A percentile compares a stretch with the other conserved stretches of the same genome.
Conservation (phyloP, 148 eudicot genomes). For the Camellia lanceoleosa region DNA sequence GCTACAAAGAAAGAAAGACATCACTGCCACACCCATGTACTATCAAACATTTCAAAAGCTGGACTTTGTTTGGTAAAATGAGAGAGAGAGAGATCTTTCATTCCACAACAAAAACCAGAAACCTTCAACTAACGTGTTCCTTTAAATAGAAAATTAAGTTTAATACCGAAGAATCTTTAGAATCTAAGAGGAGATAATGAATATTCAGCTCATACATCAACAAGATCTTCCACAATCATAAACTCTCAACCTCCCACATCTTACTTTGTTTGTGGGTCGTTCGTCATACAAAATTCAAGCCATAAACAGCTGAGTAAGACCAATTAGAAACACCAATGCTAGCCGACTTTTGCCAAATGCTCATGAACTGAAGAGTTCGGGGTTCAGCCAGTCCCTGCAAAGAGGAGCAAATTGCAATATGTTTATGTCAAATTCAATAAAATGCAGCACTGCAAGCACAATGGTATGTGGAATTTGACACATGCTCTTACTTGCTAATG, state of each 20-base stretch:
- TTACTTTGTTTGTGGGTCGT: neutral
- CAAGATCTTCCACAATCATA: neutral
- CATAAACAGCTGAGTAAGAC: neutral
- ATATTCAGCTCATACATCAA: neutral
- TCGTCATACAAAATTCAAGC: neutral
- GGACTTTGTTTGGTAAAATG: too few relatives aligned
- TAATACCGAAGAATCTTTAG: neutral
- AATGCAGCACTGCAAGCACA: neutral
- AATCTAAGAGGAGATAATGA: neutral
- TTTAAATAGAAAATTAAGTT: neutral
- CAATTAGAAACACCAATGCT: too few relatives aligned
- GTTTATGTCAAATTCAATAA: neutral
- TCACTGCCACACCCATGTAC: neutral
- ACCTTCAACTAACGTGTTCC: neutral
- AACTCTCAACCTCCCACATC: neutral
- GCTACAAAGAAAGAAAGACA: neutral
- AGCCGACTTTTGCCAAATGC: neutral
- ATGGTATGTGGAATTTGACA: neutral
- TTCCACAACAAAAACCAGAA: neutral
- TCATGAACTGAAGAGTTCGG: conserved; percentile 43
- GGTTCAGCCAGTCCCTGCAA: conserved; percentile 80
- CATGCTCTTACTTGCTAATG: conserved; percentile 65
- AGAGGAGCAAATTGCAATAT: conserved; percentile 9
- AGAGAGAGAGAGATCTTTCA: neutral
- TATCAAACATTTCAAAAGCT: neutral